Conservation (phyloP, 176 grass and related monocot species). For the Poa annua region DNA sequence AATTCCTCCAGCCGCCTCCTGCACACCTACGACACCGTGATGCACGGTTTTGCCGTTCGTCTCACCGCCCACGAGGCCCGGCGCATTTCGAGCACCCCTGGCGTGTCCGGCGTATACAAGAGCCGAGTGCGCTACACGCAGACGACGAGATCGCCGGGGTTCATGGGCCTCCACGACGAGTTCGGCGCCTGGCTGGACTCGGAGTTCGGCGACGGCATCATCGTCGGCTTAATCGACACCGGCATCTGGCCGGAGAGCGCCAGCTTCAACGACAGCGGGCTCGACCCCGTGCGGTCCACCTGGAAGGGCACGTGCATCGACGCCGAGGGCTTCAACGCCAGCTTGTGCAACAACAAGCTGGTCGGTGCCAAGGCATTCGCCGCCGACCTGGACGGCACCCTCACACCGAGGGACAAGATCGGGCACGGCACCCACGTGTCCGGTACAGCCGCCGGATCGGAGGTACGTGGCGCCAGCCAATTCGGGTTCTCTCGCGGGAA, state of each 20-base stretch:
- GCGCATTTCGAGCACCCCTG: background rate
- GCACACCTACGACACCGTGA: background rate
- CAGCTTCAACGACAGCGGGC: conserved; percentile 2
- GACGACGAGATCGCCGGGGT: background rate
- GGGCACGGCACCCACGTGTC: background rate
- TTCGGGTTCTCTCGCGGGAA: background rate
- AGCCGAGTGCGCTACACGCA: background rate
- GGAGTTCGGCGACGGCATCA: background rate
- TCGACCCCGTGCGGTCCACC: conserved; percentile 4
- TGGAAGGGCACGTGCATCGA: background rate
- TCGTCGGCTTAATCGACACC: background rate
- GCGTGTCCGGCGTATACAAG: background rate
- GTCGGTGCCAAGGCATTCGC: background rate
- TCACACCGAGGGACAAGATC: background rate
- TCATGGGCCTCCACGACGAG: background rate
- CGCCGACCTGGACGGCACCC: background rate
- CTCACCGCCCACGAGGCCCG: background rate
- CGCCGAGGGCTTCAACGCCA: background rate
- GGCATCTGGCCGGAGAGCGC: conserved; percentile 12
- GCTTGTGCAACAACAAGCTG: conserved; percentile 3
- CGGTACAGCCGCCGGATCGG: background rate
- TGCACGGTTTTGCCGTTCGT: background rate
- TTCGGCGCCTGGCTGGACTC: background rate
- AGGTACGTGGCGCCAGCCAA: background rate
- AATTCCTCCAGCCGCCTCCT: background rate